Conservation (phyloP, 768 basidiomycete species). For the Roridomyces roridus region DNA sequence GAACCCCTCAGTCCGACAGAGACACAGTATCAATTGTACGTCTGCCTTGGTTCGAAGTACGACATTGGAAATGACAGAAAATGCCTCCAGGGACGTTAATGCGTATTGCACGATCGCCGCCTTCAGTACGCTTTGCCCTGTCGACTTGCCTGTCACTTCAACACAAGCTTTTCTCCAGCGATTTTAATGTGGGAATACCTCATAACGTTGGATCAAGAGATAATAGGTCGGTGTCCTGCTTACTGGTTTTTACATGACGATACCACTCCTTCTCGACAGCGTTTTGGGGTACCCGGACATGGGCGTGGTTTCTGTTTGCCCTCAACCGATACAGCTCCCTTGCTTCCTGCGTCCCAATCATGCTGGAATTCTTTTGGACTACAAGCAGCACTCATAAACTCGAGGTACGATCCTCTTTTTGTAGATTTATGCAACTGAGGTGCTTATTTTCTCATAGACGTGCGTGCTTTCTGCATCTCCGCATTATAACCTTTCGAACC, state of each 20-base stretch:
- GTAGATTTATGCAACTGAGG: too few species aligned
- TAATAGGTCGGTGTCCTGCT: too few species aligned
- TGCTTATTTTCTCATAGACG: too few species aligned
- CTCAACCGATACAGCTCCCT: constrained; percentile 30
- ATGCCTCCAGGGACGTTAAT: neutral
- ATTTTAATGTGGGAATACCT: too few species aligned
- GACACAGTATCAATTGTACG: neutral
- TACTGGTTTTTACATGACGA: too few species aligned
- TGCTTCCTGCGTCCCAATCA: constrained; percentile 17
- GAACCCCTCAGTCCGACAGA: neutral
- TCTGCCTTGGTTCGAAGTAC: neutral
- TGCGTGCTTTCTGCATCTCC: neutral
- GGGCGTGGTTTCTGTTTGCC: too few species aligned
- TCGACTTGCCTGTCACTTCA: too few species aligned
- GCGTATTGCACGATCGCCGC: neutral
- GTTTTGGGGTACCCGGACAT: too few species aligned
- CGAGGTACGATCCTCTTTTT: constrained; percentile 31
- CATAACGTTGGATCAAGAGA: too few species aligned
- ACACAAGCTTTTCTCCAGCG: too few species aligned
- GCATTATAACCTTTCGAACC: neutral
- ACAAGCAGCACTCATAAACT: constrained; percentile 31
- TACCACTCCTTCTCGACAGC: too few species aligned
- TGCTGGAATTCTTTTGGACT: constrained; percentile 29
- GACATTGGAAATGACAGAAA: neutral
- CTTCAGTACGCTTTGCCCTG: constrained; percentile 4